Conservation (phyloP, 768 basidiomycete genomes). For the Mycena crocata region DNA sequence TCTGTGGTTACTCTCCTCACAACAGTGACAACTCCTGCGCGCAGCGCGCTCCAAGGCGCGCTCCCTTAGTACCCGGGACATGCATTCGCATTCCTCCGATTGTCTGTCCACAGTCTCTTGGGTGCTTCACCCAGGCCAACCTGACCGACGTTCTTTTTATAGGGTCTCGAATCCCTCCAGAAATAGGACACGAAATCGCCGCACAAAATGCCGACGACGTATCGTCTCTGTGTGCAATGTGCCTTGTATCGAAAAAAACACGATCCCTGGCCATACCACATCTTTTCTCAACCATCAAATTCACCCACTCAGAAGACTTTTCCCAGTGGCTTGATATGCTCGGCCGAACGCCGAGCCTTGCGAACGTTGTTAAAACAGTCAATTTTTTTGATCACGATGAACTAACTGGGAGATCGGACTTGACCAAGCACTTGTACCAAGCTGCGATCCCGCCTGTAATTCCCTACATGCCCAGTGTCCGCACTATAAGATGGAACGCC, state of each 20-base stretch:
- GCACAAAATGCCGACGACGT: conserved; percentile 20
- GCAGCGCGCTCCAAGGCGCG: no score
- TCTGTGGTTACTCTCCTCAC: no score
- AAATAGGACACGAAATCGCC: conserved; percentile 19
- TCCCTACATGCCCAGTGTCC: conserved; percentile 1
- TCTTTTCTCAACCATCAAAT: conserved; percentile 18
- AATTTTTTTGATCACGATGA: not conserved
- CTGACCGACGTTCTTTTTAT: no score
- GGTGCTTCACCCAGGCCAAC: no score
- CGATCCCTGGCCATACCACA: conserved; percentile 8
- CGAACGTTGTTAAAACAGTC: conserved; percentile 2
- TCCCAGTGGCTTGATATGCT: conserved; percentile 9
- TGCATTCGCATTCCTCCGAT: no score
- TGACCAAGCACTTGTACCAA: not conserved
- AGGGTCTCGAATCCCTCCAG: conserved; percentile 21
- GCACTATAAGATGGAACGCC: not conserved
- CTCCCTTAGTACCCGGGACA: no score
- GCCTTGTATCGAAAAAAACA: conserved; percentile 6
- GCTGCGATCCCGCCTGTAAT: not conserved
- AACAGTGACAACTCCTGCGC: no score
- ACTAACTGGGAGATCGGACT: not conserved
- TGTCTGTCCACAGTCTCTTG: no score
- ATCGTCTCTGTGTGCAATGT: conserved; percentile 14
- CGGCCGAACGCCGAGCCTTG: not conserved
- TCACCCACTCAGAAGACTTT: conserved; percentile 17